phyloP scores from a whole-genome alignment of 2,329 filamentous ascomycete species.

The Raffaelea arxii region DNA sequence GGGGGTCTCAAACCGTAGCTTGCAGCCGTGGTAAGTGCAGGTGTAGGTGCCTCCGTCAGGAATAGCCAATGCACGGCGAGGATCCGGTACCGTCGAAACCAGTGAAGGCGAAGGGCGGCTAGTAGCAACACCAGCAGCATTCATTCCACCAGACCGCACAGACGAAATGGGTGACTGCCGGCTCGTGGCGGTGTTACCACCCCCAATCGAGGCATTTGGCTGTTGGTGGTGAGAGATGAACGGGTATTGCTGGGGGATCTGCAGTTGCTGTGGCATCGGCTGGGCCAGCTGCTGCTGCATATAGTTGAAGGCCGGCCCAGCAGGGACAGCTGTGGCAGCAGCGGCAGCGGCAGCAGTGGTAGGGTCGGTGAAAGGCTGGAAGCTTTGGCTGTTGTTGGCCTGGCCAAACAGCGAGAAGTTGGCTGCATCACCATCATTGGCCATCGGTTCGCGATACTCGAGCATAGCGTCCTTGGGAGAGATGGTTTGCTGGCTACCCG shows the following conservation, averaged over 20 bases:
- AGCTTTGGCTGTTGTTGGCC: conserved; percentile 35
- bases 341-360: conserved; percentile 25
- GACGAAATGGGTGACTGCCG: conserved; percentile 1
- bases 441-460: conserved; percentile 61
- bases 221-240: conserved; percentile 27
- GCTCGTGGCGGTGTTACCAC: conserved; percentile 1
- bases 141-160: conserved; percentile 17
- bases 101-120: conserved; percentile 4
- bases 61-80: conserved; percentile 49
- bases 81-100: conserved; percentile 14
- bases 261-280: conserved; percentile 26
- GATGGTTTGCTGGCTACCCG: conserved; percentile 60
- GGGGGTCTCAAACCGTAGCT: conserved; percentile 78
- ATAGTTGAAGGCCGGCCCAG: background rate
- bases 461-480: conserved; percentile 88
- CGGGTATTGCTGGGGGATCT: conserved; percentile 41
- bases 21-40: conserved; percentile 90
- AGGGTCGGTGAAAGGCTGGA: conserved; percentile 26
- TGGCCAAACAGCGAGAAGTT: conserved; percentile 59
- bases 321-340: background rate
- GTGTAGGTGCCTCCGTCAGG: conserved; percentile 87
- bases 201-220: background rate
- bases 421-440: conserved; percentile 33
- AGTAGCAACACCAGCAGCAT: background rate
- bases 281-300: conserved; percentile 17